These are phyloP conservation scores for Populus tremula DNA, from an alignment of 345 rosid genomes.

Conservation along the genomic window DNA sequence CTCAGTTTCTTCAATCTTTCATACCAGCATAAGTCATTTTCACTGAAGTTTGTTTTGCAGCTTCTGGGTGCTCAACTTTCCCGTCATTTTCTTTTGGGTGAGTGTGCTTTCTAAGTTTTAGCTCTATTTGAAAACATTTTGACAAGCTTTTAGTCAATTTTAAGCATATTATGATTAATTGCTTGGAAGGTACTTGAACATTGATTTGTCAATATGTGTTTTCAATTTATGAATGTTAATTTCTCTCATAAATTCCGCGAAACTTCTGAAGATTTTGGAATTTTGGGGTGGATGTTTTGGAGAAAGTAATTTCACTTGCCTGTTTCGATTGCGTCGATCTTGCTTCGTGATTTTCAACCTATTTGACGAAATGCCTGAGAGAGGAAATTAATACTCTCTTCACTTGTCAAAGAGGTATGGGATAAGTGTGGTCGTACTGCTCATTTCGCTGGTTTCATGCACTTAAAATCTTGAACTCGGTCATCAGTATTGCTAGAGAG, in stretches of 20 bases:
- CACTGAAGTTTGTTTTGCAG: background rate
- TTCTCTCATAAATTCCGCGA: background rate
- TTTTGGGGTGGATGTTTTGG: background rate
- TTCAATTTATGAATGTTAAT: background rate
- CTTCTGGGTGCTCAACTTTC: background rate
- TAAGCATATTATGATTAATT: background rate
- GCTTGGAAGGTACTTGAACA: background rate
- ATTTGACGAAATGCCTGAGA: slow-evolving; percentile 4
- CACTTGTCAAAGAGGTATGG: slow-evolving; percentile 4
- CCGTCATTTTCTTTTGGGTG: background rate
- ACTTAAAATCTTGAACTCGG: too few species aligned
- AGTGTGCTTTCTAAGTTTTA: background rate
- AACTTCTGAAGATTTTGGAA: background rate
- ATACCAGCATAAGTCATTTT: background rate
- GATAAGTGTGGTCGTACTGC: background rate
- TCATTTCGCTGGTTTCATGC: background rate
- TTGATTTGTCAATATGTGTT: background rate
- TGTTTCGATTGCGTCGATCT: background rate
- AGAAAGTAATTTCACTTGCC: slow-evolving; percentile 2
- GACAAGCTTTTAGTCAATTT: background rate
- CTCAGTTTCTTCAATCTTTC: background rate
- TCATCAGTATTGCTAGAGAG: background rate
- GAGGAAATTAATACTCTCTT: slow-evolving; percentile 1
- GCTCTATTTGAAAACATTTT: background rate
- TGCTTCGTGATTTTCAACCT: background rate